Percentiles rank a stretch among this genome's conserved stretches.
Evolutionary conservation across 768 basidiomycete genomes (phyloP).

Genomic region (Suillus bovinus): DNA sequence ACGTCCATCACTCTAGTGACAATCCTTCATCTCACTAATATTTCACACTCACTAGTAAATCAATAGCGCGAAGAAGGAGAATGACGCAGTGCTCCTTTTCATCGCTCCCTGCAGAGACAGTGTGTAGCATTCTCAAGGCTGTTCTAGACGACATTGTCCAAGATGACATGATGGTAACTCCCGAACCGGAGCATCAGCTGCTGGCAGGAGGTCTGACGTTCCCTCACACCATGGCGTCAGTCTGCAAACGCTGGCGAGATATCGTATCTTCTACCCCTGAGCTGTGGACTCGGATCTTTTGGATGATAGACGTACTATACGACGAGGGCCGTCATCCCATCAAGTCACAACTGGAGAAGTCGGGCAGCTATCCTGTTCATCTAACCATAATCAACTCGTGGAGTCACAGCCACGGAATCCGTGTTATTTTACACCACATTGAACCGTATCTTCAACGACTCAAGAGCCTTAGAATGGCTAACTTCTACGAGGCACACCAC

Average conservation of each 20-base stretch:
- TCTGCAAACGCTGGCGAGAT: not conserved
- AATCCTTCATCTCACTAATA: not conserved
- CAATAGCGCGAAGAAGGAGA: not conserved
- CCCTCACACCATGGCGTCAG: not conserved
- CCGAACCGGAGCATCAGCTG: not conserved
- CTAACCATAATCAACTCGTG: not conserved
- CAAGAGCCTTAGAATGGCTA: not conserved
- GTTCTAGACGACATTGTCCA: not conserved
- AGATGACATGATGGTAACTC: not conserved
- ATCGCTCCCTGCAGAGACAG: not conserved
- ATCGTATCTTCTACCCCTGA: not conserved
- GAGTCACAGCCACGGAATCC: not conserved
- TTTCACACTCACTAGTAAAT: not conserved
- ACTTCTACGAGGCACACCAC: not conserved
- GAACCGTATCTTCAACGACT: not conserved
- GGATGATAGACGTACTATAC: not conserved
- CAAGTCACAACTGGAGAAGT: not conserved
- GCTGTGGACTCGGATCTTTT: constrained; percentile 2
- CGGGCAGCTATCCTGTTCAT: not conserved
- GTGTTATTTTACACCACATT: not conserved
- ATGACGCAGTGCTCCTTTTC: not conserved
- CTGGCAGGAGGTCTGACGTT: not conserved
- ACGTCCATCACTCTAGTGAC: not conserved
- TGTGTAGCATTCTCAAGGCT: not conserved
- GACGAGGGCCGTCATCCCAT: not conserved